Base-by-base conservation (phyloP, 768 basidiomycete species). In the Kwoniella sp. region DNA sequence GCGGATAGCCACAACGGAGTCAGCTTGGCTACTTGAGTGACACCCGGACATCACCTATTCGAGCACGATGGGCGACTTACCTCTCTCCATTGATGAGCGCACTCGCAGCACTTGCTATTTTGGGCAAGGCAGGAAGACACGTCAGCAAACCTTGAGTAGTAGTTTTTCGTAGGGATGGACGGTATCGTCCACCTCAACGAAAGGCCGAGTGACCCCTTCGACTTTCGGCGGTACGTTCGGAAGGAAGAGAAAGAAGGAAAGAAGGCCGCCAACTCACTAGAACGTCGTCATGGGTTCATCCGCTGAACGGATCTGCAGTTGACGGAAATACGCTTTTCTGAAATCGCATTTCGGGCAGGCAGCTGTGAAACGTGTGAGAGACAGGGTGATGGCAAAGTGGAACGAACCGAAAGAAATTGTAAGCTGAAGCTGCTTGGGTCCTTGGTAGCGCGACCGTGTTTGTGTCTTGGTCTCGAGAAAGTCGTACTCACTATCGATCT, bases 251-350 rank as follows among this genome's bases (percentile, higher is more conserved):
- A n/a, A n/a, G n/a, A n/a, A n/a, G n/a, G n/a, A n/a, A n/a, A n/a
- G n/a, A n/a, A n/a, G n/a, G n/a, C n/a, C n/a, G n/a, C n/a, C n/a
- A n/a, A 74, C 81, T 72, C 59, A 82, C 81, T 79, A 82, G 73
- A 82, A 82, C 9, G 79, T 81, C 34, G 81, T 82, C 79, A 81
- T 81, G 5, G 81, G 81, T 54, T 82, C 81, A 69, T 82, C 81
- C 0, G 81, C 81, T 48, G 76, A 94, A 51, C 95, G 83, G 67
- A 97, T 99, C 79, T 99, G 96, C 15, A 98, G 83, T 83, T 97
- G 93, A 77, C 93, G 91, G 82, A 91, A 99, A 81, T 93, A 97
- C 3, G 95, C 94, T 54, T 88, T 83, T 52, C 86, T 84, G 76
- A 89, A 84, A 75, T 94, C 93, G 79, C 95, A 99, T 72, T 93